phyloP scores from a whole-genome alignment of 2,329 filamentous ascomycete genomes.

The Colletotrichum tropicicola region DNA sequence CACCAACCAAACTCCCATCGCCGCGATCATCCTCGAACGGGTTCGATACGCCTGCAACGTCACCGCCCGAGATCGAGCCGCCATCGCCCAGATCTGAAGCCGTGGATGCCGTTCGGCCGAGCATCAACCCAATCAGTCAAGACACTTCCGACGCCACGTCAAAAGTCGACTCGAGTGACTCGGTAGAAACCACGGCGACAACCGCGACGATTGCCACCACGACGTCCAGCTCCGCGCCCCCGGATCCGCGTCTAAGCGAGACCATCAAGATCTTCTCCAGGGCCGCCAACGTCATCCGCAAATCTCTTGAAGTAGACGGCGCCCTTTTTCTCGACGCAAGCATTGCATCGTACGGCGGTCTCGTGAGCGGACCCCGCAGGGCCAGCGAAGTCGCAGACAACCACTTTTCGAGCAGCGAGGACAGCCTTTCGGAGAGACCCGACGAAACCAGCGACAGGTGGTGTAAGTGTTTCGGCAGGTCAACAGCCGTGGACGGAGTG shows the following conservation, averaged over 20 bases:
- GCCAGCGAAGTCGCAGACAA: slow-evolving; percentile 29
- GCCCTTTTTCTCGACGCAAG: slow-evolving; percentile 31
- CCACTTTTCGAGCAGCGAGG: slow-evolving; percentile 34
- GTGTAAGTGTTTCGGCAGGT: slow-evolving; percentile 49
- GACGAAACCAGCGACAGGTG: slow-evolving; percentile 17
- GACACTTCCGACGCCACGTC: background rate
- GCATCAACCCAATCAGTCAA: slow-evolving; percentile 13
- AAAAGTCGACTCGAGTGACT: slow-evolving; percentile 24
- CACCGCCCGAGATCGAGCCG: background rate
- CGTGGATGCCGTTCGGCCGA: slow-evolving; percentile 9
- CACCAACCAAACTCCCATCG: background rate
- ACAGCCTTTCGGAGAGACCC: slow-evolving; percentile 19
- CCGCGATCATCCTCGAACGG: slow-evolving; percentile 6
- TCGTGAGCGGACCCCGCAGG: slow-evolving; percentile 33
- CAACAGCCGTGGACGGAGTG: slow-evolving; percentile 39
- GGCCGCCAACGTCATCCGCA: slow-evolving; percentile 52
- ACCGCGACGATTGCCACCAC: slow-evolving; percentile 23
- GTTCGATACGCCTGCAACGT: background rate
- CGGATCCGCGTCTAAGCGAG: slow-evolving; percentile 27
- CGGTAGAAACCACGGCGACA: slow-evolving; percentile 20
- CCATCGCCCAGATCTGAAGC: background rate
- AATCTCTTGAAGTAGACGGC: slow-evolving; percentile 46
- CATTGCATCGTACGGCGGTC: slow-evolving; percentile 39
- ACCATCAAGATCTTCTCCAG: slow-evolving; percentile 46
- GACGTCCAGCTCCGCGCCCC: slow-evolving; percentile 22